Evolutionary conservation across 305 asterid genomes (phyloP), one percentile per base, ranked within the genome.

Genomic region (Vinca major): DNA sequence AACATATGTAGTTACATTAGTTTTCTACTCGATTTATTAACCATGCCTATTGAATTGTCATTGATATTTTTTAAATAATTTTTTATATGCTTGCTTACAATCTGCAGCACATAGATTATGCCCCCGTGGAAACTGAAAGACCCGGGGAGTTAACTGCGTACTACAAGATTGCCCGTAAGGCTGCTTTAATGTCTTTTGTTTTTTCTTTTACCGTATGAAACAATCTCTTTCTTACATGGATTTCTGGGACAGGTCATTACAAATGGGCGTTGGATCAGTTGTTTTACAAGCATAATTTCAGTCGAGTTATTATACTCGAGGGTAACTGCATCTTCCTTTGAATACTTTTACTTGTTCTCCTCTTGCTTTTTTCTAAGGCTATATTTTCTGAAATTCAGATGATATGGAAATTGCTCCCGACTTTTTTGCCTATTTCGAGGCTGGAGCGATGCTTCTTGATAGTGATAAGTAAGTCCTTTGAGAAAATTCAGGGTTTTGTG

Each of bases 351-450:
- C 68, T 53, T 26, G 33, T 33, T 67, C 40, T 73, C 57, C 63
- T 48, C 64, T 73, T 81, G 60, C 61, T 74, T 74, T 77, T 26
- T 66, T 73, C 79, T 75, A 43, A 72, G 64, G 67, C 62, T n/a
- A 47, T 62, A 53, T 17, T 75, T 77, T 63, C 68, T 81, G 57
- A 65, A 57, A 49, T 82, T 81, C 89, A 93, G 99, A 93, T 85
- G 99, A 93, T 77, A 93, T 93, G 99, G 99, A 93, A 85, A 89
- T 93, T 56, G 86, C 99, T 41, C 88, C 91, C 56, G 99, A 93
- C 82, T 93, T 93, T 87, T 93, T 93, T 72, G 95, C 81, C 70
- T 93, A 78, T 80, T 93, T 93, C 84, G 92, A 85, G 87, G 96
- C 97, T 82, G 99, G 96, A 69, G 96, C 99, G 50, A 65, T 79